These are phyloP conservation scores for Hylodesmum podocarpum DNA, from an alignment of 306 rosid species.

Conservation along the genomic window DNA sequence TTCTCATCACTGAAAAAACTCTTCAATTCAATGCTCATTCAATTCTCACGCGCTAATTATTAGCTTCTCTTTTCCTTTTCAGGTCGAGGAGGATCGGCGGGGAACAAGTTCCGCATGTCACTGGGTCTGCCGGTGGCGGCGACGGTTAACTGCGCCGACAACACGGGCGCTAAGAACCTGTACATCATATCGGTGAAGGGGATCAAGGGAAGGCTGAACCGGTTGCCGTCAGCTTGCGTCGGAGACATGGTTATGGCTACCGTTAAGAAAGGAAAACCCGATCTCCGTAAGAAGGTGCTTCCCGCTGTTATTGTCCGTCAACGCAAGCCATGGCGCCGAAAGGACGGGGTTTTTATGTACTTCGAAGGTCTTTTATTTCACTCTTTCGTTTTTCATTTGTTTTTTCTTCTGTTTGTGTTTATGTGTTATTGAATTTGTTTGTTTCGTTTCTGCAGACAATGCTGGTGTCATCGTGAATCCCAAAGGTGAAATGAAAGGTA, in stretches of 20 bases:
- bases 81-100: slow-evolving; percentile 92
- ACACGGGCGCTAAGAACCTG: slow-evolving; percentile 90
- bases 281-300: slow-evolving; percentile 86
- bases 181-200: slow-evolving; percentile 92
- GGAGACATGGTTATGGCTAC: slow-evolving; percentile 99
- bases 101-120: slow-evolving; percentile 90
- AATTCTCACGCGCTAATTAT: background rate
- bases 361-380: slow-evolving; percentile 59
- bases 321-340: slow-evolving; percentile 94
- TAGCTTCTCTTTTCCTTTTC: background rate
- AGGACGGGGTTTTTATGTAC: slow-evolving; percentile 95
- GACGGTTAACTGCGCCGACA: slow-evolving; percentile 90
- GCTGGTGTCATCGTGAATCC: slow-evolving; percentile 91
- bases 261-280: slow-evolving; percentile 89
- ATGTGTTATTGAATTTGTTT: background rate
- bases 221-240: slow-evolving; percentile 86
- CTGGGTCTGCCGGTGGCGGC: slow-evolving; percentile 97
- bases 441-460: slow-evolving; percentile 50
- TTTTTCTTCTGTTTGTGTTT: background rate
- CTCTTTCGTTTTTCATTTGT: background rate
- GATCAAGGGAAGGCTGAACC: slow-evolving; percentile 82
- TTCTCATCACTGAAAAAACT: background rate
- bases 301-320: slow-evolving; percentile 91
- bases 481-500: slow-evolving; percentile 92
- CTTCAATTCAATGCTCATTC: background rate